Evolutionary conservation across 2,329 filamentous ascomycete species (phyloP).

Genomic region (Keithomyces neogunnii): DNA sequence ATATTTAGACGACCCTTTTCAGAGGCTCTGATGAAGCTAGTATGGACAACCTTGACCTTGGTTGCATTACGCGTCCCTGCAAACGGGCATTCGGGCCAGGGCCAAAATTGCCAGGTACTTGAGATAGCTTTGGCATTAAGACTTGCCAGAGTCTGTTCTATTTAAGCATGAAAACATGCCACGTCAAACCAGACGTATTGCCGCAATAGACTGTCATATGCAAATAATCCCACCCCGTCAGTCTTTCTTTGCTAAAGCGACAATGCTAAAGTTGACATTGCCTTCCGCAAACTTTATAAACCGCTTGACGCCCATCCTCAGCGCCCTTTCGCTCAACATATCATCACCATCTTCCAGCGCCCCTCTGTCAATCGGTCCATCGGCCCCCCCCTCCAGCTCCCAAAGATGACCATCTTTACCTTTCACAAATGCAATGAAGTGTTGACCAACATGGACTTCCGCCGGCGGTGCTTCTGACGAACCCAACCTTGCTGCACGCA

Average conservation of each 20-base stretch:
- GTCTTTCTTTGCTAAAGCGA: slow-evolving; percentile 22
- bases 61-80: too few relatives aligned
- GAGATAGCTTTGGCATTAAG: too few relatives aligned
- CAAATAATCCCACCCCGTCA: neutral
- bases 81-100: too few relatives aligned
- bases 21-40: too few relatives aligned
- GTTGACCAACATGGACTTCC: slow-evolving; percentile 56
- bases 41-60: too few relatives aligned
- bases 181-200: too few relatives aligned
- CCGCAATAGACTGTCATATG: too few relatives aligned
- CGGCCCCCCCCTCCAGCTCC: slow-evolving; percentile 70
- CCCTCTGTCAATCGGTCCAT: slow-evolving; percentile 64
- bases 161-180: too few relatives aligned
- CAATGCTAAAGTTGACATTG: slow-evolving; percentile 30
- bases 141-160: too few relatives aligned
- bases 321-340: slow-evolving; percentile 57
- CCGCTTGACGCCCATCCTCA: slow-evolving; percentile 47
- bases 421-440: slow-evolving; percentile 79
- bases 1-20: too few relatives aligned
- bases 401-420: slow-evolving; percentile 55
- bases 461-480: slow-evolving; percentile 57
- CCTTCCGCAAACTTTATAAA: slow-evolving; percentile 30
- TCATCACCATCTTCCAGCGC: slow-evolving; percentile 46
- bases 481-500: slow-evolving; percentile 57
- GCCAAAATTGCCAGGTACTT: too few relatives aligned